These are phyloP conservation scores for Dioscorea alata DNA, from an alignment of 106 monocot genomes.

Conservation along the genomic window DNA sequence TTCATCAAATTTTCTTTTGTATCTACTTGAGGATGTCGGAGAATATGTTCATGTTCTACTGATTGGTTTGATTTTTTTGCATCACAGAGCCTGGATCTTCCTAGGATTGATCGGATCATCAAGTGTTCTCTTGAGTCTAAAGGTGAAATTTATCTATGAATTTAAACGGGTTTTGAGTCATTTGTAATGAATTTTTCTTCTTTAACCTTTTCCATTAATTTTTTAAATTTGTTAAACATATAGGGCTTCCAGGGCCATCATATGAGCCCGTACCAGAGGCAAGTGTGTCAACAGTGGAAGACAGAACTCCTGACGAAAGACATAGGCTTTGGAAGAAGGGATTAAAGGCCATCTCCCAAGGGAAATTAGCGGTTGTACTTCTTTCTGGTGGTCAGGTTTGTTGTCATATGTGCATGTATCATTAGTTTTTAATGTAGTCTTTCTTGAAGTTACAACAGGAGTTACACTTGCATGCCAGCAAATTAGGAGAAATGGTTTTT, in stretches of 20 bases:
- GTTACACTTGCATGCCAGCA: too few relatives aligned
- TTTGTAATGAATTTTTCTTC: background rate
- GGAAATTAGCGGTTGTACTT: slow-evolving; percentile 91
- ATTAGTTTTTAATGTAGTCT: too few relatives aligned
- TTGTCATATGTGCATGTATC: too few relatives aligned
- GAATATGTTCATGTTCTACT: too few relatives aligned
- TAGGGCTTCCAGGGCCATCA: slow-evolving; percentile 45
- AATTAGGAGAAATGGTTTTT: too few relatives aligned
- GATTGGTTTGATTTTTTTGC: too few relatives aligned
- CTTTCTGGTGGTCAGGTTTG: slow-evolving; percentile 89
- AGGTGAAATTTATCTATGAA: slow-evolving; percentile 25
- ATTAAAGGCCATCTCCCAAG: slow-evolving; percentile 92
- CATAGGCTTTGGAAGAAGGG: slow-evolving; percentile 96
- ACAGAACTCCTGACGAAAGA: slow-evolving; percentile 51
- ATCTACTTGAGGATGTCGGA: too few relatives aligned
- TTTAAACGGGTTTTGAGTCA: background rate
- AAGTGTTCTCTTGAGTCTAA: slow-evolving; percentile 85
- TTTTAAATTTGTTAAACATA: background rate
- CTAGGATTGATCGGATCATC: slow-evolving; percentile 86
- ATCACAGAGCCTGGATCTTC: slow-evolving; percentile 69
- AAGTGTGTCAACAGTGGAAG: slow-evolving; percentile 75
- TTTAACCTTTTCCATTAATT: background rate
- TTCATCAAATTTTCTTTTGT: too few relatives aligned
- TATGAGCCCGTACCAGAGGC: slow-evolving; percentile 84
- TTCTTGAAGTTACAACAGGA: too few relatives aligned